Conservation (phyloP, 83 land plant genomes). For the Thuja plicata region DNA sequence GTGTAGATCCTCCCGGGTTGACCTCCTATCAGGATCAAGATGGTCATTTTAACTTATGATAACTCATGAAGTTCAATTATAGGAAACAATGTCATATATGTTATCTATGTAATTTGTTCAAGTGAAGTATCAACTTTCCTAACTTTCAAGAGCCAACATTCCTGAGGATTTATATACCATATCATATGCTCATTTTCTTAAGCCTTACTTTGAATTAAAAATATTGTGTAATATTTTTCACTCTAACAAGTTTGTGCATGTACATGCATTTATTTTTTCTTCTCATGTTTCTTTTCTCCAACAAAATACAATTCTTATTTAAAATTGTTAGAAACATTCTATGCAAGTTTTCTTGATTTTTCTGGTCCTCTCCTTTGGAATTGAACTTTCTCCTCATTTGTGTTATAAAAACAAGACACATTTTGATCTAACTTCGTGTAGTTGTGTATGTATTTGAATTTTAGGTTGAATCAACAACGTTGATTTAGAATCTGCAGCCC, state of each 20-base stretch:
- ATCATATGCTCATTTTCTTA: not conserved
- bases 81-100: too few species aligned
- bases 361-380: not conserved
- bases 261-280: not conserved
- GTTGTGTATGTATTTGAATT: not conserved
- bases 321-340: not conserved
- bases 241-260: not conserved
- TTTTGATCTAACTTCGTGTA: not conserved
- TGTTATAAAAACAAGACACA: not conserved
- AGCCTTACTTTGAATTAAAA: not conserved
- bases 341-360: not conserved
- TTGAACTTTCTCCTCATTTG: not conserved
- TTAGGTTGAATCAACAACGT: conserved; percentile 94
- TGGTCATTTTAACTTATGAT: too few species aligned
- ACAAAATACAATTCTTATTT: not conserved
- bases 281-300: not conserved
- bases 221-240: not conserved
- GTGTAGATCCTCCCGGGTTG: too few species aligned
- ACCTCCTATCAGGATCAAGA: too few species aligned
- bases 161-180: not conserved
- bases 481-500: conserved; percentile 87
- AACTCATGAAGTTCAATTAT: too few species aligned
- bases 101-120: too few species aligned
- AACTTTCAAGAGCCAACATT: not conserved
- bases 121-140: too few species aligned